Conservation (phyloP, 805 yeast genomes). For the Candida krabiensis region DNA sequence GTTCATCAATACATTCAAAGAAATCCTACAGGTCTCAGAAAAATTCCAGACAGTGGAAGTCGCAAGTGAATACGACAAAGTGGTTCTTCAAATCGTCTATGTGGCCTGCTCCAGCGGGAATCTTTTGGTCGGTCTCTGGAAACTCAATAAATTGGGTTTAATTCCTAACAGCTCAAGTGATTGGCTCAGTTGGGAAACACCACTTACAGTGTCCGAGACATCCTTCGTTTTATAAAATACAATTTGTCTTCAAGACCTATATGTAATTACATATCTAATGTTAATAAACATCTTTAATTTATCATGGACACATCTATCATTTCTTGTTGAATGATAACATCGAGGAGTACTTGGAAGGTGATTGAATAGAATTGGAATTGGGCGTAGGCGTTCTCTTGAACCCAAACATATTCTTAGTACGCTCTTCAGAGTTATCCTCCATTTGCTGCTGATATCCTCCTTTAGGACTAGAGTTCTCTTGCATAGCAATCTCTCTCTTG, state of each 20-base stretch:
- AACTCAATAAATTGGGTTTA: conserved; percentile 83
- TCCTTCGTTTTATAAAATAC: conserved; percentile 26
- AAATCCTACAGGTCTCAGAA: conserved; percentile 56
- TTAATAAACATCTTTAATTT: not conserved
- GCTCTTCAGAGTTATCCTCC: conserved; percentile 15
- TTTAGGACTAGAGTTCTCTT: conserved; percentile 5
- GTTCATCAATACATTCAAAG: conserved; percentile 73
- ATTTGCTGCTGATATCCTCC: not conserved
- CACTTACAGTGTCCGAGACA: conserved; percentile 28
- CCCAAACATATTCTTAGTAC: conserved; percentile 27
- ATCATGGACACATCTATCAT: not conserved
- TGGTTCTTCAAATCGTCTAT: conserved; percentile 28
- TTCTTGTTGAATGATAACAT: conserved; percentile 23
- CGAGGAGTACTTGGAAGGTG: conserved; percentile 20
- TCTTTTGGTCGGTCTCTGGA: conserved; percentile 78
- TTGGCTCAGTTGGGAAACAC: conserved; percentile 85
- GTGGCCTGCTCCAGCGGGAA: conserved; percentile 47
- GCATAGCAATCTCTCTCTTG: conserved; percentile 12
- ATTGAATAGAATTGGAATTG: conserved; percentile 9
- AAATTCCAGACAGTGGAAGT: conserved; percentile 44
- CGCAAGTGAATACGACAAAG: conserved; percentile 23
- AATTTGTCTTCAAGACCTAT: conserved; percentile 3
- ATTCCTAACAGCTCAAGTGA: conserved; percentile 86
- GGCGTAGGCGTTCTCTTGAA: conserved; percentile 24
- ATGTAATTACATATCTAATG: conserved; percentile 2